phyloP scores from a whole-genome alignment of 768 basidiomycete species.

The Royoungia palumana region DNA sequence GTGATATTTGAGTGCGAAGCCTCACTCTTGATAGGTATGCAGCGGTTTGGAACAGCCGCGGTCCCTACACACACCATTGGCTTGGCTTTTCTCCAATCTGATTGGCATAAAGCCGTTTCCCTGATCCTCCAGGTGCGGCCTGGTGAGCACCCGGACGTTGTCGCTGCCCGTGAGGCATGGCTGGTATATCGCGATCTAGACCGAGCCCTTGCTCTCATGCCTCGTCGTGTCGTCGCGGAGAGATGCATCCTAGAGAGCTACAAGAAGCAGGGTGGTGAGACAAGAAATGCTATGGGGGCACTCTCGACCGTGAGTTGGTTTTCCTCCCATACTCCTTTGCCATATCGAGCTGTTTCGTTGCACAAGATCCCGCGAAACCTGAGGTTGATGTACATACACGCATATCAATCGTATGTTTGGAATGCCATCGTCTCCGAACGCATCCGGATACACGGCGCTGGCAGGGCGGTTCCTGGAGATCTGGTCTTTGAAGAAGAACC shows the following conservation, averaged over 20 bases:
- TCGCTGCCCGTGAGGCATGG: conserved; percentile 82
- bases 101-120: conserved; percentile 86
- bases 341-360: conserved; percentile 2
- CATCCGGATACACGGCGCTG: conserved; percentile 70
- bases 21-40: conserved; percentile 71
- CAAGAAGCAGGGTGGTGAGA: conserved; percentile 73
- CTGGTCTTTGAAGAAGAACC: conserved; percentile 68
- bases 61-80: conserved; percentile 96
- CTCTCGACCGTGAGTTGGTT: conserved; percentile 63
- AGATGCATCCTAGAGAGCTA: conserved; percentile 88
- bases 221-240: conserved; percentile 90
- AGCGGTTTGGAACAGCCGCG: conserved; percentile 95
- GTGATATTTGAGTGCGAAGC: not conserved
- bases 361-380: conserved; percentile 92
- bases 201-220: conserved; percentile 81
- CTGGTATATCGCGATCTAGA: conserved; percentile 77
- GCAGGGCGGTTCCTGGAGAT: conserved; percentile 80
- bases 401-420: conserved; percentile 99
- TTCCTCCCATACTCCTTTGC: not conserved
- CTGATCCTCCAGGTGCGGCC: conserved; percentile 79
- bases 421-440: conserved; percentile 96
- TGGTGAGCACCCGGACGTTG: conserved; percentile 92
- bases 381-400: conserved; percentile 96
- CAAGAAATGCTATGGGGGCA: conserved; percentile 83
- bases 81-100: conserved; percentile 79